Evolutionary conservation across 2,329 filamentous ascomycete species (phyloP).

Genomic region (Colletotrichum spaethianum): DNA sequence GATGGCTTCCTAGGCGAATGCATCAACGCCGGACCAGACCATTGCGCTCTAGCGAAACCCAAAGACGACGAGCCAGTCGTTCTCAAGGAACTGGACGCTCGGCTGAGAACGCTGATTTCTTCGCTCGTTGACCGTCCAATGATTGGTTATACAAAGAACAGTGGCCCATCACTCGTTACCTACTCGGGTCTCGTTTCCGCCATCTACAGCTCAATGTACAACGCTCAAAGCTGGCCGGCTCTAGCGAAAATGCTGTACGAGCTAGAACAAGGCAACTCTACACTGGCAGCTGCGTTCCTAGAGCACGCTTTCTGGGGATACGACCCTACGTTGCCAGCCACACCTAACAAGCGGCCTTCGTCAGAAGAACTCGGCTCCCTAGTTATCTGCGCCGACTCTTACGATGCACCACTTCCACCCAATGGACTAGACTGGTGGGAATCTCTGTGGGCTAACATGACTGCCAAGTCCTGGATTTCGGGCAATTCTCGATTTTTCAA

Average conservation of each 20-base stretch:
- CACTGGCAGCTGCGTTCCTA: conserved; percentile 56
- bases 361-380: conserved; percentile 57
- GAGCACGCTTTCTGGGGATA: conserved; percentile 58
- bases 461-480: conserved; percentile 59
- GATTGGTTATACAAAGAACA: conserved; percentile 53
- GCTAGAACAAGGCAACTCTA: conserved; percentile 61
- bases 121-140: conserved; percentile 56
- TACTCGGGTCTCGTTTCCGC: conserved; percentile 58
- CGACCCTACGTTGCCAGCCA: conserved; percentile 53
- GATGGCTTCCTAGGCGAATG: conserved; percentile 67
- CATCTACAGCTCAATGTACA: conserved; percentile 61
- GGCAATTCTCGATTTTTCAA: conserved; percentile 62
- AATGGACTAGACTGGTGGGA: conserved; percentile 61
- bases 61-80: conserved; percentile 49
- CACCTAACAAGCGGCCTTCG: conserved; percentile 47
- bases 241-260: conserved; percentile 58
- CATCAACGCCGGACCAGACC: conserved; percentile 60
- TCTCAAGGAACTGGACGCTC: conserved; percentile 52
- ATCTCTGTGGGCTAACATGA: conserved; percentile 63
- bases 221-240: conserved; percentile 58
- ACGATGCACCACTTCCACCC: conserved; percentile 57
- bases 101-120: conserved; percentile 56
- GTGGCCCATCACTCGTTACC: conserved; percentile 61
- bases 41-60: conserved; percentile 60
- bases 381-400: conserved; percentile 63